Evolutionary conservation across 2,329 filamentous ascomycete genomes (phyloP).

Genomic region (Fusarium pseudograminearum): DNA sequence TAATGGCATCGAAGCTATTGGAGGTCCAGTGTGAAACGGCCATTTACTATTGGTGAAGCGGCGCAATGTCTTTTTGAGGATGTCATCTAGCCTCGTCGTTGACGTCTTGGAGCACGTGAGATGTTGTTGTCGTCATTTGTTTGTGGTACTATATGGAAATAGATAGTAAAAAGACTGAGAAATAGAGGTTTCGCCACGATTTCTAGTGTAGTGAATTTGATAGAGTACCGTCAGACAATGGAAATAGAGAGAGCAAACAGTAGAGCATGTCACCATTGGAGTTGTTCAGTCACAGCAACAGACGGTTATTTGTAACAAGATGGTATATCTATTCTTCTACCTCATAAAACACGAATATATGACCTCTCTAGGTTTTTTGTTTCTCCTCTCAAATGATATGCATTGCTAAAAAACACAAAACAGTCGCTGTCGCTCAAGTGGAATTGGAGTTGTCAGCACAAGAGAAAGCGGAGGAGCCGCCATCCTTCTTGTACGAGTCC

Average conservation of each 20-base stretch:
- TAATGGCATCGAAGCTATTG: background rate
- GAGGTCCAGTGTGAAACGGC: background rate
- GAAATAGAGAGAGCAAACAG: accelerated
- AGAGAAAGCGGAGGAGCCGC: conserved; percentile 56
- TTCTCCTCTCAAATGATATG: conserved; percentile 11
- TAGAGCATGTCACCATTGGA: accelerated
- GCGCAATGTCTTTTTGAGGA: background rate
- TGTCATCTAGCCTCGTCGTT: background rate
- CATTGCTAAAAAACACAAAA: conserved; percentile 4
- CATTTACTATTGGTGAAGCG: no score
- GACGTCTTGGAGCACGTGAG: no score
- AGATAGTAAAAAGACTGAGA: accelerated
- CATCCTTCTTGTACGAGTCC: conserved; percentile 51
- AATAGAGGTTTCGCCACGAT: accelerated
- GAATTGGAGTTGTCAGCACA: conserved; percentile 59
- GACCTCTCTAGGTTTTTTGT: background rate
- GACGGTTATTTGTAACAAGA: background rate
- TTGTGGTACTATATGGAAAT: background rate
- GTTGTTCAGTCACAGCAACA: background rate
- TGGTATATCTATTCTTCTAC: conserved; percentile 11
- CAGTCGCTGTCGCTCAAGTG: conserved; percentile 5
- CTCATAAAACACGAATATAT: conserved; percentile 1
- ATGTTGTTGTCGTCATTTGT: background rate
- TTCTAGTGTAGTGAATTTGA: accelerated
- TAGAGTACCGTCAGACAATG: no score